phyloP scores from a whole-genome alignment of 257 asterid species.

The Jacaranda copaia region DNA sequence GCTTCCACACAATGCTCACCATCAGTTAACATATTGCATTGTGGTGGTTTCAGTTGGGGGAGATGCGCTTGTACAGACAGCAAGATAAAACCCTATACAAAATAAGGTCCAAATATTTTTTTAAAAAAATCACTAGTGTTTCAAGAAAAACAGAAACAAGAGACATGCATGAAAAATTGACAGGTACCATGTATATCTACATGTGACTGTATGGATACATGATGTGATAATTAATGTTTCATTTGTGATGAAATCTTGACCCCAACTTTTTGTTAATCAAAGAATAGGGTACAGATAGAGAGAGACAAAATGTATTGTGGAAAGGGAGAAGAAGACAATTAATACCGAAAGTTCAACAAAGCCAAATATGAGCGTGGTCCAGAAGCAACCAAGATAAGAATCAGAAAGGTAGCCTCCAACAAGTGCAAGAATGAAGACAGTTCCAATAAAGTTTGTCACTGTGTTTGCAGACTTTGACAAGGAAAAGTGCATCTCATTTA shows the following conservation, averaged over 20 bases:
- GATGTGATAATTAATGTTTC: not conserved
- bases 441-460: conserved; percentile 91
- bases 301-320: not conserved
- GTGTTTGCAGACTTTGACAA: conserved; percentile 81
- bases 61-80: conserved; percentile 93
- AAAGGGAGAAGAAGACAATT: not conserved
- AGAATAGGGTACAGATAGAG: not conserved
- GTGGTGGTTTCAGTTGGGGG: conserved; percentile 88
- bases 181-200: not conserved
- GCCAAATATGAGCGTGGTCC: conserved; percentile 92
- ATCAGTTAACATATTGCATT: conserved; percentile 58
- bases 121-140: not conserved
- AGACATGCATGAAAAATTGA: not conserved
- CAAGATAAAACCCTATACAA: conserved; percentile 76
- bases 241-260: not conserved
- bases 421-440: conserved; percentile 77
- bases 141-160: not conserved
- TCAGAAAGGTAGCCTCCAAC: conserved; percentile 95
- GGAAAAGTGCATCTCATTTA: conserved; percentile 94
- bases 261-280: not conserved
- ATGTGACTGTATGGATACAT: not conserved
- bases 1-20: conserved; percentile 67
- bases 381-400: conserved; percentile 89
- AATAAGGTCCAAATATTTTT: not conserved
- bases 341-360: conserved; percentile 87